These are phyloP conservation scores for Kwoniella newhampshirensis DNA, from an alignment of 768 basidiomycete genomes.

Conservation along the genomic window DNA sequence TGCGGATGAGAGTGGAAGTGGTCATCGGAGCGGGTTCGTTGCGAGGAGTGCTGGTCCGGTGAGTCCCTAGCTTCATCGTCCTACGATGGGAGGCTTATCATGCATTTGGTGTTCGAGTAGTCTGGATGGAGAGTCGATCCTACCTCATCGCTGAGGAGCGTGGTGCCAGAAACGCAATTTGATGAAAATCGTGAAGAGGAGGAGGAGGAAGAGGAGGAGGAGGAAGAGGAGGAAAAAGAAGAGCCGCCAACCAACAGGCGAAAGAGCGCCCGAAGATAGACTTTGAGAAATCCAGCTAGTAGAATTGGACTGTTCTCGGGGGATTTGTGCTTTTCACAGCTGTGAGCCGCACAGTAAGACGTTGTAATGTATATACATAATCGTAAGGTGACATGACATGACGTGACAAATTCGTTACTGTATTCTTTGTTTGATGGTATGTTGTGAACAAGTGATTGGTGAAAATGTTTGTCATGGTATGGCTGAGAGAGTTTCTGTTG, in stretches of 20 bases:
- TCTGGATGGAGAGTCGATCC: constrained; percentile 7
- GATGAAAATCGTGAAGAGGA: constrained; percentile 18
- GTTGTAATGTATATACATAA: neutral
- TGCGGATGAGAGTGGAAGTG: constrained; percentile 5
- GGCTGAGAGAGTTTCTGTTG: too few relatives aligned
- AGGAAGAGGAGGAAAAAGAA: constrained; percentile 10
- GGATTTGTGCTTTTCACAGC: neutral
- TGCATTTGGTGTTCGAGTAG: neutral
- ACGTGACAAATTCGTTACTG: neutral
- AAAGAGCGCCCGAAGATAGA: neutral
- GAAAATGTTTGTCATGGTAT: too few relatives aligned
- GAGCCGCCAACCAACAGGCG: neutral
- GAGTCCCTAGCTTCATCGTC: neutral
- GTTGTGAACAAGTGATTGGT: too few relatives aligned
- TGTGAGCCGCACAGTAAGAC: neutral
- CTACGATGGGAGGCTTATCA: neutral
- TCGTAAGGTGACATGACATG: constrained; percentile 8
- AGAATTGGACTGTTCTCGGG: neutral
- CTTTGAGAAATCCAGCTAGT: neutral
- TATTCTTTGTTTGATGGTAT: too few relatives aligned
- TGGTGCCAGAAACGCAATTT: constrained; percentile 34
- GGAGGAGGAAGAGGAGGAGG: constrained; percentile 20
- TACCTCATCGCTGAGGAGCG: constrained; percentile 12
- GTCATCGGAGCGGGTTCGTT: constrained; percentile 8
- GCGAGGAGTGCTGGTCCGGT: constrained; percentile 15